Evolutionary conservation across 2,329 filamentous ascomycete species (phyloP).

Genomic region (Pseudogymnoascus sp.): DNA sequence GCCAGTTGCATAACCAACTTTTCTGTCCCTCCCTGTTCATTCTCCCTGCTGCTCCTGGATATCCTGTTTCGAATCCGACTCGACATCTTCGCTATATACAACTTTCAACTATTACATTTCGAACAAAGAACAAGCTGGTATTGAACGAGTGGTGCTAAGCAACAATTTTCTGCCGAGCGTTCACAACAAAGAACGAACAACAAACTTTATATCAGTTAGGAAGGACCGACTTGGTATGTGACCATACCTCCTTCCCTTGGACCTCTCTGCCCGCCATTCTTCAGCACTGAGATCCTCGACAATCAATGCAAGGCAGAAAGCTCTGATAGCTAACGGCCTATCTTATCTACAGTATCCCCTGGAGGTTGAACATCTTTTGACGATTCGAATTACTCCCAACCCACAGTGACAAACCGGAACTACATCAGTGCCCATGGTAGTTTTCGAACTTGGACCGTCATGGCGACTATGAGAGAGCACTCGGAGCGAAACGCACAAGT

Average conservation of each 20-base stretch:
- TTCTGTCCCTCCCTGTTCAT: background rate
- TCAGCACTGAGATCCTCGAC: background rate
- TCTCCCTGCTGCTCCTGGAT: background rate
- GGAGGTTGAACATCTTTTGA: background rate
- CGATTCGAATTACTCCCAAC: background rate
- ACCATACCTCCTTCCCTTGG: background rate
- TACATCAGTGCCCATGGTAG: background rate
- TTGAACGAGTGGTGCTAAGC: background rate
- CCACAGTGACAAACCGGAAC: background rate
- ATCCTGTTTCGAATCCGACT: slow-evolving; percentile 3
- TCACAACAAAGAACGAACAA: background rate
- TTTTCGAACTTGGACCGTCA: slow-evolving; percentile 1
- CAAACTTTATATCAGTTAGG: background rate
- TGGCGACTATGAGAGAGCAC: slow-evolving; percentile 8
- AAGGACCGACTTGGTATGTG: slow-evolving; percentile 7
- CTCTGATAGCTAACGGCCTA: background rate
- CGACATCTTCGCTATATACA: slow-evolving; percentile 1
- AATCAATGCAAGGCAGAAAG: background rate
- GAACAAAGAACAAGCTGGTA: slow-evolving; percentile 3
- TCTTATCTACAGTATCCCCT: background rate
- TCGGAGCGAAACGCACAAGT: background rate
- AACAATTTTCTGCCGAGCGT: background rate
- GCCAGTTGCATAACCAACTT: slow-evolving; percentile 4
- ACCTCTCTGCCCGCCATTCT: background rate
- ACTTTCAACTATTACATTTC: background rate